Evolutionary conservation across 192 early-diverging fungal genomes (phyloP).

Genomic region (Coemansia sp.): DNA sequence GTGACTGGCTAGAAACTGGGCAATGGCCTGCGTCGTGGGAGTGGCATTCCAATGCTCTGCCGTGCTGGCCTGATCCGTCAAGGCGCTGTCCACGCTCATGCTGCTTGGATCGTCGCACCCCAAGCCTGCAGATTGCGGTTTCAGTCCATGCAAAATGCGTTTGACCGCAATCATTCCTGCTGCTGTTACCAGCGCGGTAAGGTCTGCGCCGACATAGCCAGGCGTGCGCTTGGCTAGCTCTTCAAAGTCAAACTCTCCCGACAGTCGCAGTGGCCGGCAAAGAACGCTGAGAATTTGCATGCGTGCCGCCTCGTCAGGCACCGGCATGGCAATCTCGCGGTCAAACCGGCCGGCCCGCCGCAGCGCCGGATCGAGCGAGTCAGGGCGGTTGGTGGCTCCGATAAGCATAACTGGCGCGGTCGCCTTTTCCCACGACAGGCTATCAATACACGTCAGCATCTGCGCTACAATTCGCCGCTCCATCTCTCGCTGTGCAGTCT

Average conservation of each 20-base stretch:
- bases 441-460: slow-evolving; percentile 93
- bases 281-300: slow-evolving; percentile 56
- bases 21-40: slow-evolving; percentile 58
- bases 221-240: slow-evolving; percentile 88
- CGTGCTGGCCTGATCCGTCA: slow-evolving; percentile 16
- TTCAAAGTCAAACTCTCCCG: slow-evolving; percentile 76
- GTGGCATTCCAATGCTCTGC: slow-evolving; percentile 34
- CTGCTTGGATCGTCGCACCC: slow-evolving; percentile 5
- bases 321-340: slow-evolving; percentile 79
- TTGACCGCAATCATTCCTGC: slow-evolving; percentile 92
- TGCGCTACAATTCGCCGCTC: slow-evolving; percentile 96
- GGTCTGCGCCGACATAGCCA: slow-evolving; percentile 97
- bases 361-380: slow-evolving; percentile 79
- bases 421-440: slow-evolving; percentile 86
- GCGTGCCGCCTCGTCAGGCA: slow-evolving; percentile 87
- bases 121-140: slow-evolving; percentile 4
- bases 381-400: slow-evolving; percentile 88
- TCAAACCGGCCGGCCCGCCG: slow-evolving; percentile 85
- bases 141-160: slow-evolving; percentile 56
- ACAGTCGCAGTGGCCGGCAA: slow-evolving; percentile 65
- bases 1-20: slow-evolving; percentile 67
- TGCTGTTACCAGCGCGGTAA: slow-evolving; percentile 83
- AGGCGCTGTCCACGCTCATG: not conserved
- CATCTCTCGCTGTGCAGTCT: slow-evolving; percentile 83
- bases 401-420: slow-evolving; percentile 86